Conservation (phyloP, 1,139 yeast genomes). For the Geotrichum cucujoidarum region DNA sequence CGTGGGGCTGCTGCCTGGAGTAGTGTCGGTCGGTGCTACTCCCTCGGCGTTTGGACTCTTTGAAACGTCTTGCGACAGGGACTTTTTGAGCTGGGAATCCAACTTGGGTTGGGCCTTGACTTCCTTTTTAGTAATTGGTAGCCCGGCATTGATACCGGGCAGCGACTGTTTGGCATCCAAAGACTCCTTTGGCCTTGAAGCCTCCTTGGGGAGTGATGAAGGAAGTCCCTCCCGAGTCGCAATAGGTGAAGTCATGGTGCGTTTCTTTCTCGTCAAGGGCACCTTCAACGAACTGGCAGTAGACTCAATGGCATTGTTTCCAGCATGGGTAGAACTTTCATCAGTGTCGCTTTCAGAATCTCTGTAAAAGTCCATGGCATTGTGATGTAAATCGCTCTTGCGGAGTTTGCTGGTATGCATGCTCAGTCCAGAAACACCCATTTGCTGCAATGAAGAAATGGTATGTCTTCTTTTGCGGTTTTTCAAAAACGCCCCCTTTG, state of each 20-base stretch:
- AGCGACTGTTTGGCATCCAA: neutral
- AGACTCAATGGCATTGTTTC: conserved; percentile 8
- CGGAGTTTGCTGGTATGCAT: conserved; percentile 58
- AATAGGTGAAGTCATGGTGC: neutral
- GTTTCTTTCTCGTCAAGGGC: neutral
- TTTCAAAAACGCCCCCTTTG: conserved; percentile 7
- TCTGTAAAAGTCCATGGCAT: conserved; percentile 28
- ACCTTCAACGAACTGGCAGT: conserved; percentile 5
- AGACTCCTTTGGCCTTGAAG: neutral
- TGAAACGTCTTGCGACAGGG: neutral
- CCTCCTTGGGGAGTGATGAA: neutral
- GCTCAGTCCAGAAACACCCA: conserved; percentile 63
- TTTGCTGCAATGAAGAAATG: conserved; percentile 45
- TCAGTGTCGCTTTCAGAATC: conserved; percentile 26
- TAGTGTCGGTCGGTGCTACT: neutral
- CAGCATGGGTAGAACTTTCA: conserved; percentile 21
- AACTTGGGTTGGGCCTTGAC: neutral
- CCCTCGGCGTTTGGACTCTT: neutral
- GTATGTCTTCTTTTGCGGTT: conserved; percentile 34
- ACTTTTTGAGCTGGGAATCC: conserved; percentile 1
- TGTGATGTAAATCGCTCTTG: conserved; percentile 35
- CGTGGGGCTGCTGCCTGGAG: too few species aligned
- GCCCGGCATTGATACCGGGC: too few species aligned
- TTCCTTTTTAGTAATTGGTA: neutral
- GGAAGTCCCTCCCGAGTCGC: neutral